Evolutionary conservation across 768 basidiomycete genomes (phyloP), one percentile per base, ranked within the genome.

Genomic region (Albatrellus ellisii): DNA sequence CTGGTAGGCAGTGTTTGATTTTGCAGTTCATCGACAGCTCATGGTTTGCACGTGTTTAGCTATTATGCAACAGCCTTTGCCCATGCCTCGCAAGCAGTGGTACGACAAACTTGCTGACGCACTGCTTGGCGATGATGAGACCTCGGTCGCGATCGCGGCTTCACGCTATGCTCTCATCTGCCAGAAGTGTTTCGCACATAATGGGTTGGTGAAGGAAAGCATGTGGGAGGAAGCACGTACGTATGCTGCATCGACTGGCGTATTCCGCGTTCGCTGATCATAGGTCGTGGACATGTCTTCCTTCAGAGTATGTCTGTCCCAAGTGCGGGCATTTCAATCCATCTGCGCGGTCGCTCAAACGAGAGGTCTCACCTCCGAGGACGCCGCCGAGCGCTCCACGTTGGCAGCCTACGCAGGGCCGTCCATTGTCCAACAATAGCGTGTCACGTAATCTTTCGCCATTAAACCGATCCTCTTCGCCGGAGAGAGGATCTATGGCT

Each of bases 101-200:
- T 85, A 79, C 53, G 90, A 92, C 62, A 84, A 82, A 51, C 56
- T 92, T 20, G 90, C 88, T 0, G 90, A 92, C 56, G 81, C 80
- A 3, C 65, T 94, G 33, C 67, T 92, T 2, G 89, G 89, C 14
- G 86, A 87, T 39, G 83, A 84, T 36, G 80, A 83, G 18, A 62
- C 71, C 4, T 48, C 52, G 27, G 52, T 55, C 9, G 60, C 57
- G 21, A 57, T 60, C 36, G 54, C 65, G 17, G 46, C 72, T 53
- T 52, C 66, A 57, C 56, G 73, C 54, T 94, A 87, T 52, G 90
- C 90, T 2, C 70, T 92, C 37, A 91, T 94, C 36, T 94, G 90
- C 60, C 77, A 79, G 50, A 77, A 75, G 47, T 94, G 90, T 55
- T 92, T 84, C 53, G 62, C 75, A 17, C 90, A 92, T 56, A 94